phyloP scores from a whole-genome alignment of 805 yeast genomes.

The Candida morakotiae region DNA sequence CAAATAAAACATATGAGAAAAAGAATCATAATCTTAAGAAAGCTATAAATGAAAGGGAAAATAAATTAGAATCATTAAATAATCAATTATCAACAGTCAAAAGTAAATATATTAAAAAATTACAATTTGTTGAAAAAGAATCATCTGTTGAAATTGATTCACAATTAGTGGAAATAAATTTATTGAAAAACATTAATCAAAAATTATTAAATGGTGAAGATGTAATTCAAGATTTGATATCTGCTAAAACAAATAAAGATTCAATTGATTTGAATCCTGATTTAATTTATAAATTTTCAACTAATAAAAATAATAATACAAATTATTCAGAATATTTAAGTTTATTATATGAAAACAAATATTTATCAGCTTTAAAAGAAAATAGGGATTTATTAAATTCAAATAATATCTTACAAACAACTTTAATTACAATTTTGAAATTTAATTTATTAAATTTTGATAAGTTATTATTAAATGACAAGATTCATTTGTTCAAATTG shows the following conservation, averaged over 20 bases:
- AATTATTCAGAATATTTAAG: constrained; percentile 3
- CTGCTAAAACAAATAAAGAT: not conserved
- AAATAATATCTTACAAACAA: not conserved
- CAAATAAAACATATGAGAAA: not conserved
- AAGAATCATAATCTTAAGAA: not conserved
- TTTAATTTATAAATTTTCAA: constrained; percentile 1
- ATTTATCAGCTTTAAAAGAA: not conserved
- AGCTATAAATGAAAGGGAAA: not conserved
- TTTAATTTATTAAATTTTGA: constrained; percentile 4
- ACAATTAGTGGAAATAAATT: constrained; percentile 1
- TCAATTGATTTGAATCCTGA: not conserved
- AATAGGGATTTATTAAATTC: constrained; percentile 1
- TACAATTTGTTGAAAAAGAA: constrained; percentile 3
- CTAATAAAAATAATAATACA: constrained; percentile 3
- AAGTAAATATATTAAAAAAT: constrained; percentile 1
- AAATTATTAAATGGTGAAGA: constrained; percentile 1
- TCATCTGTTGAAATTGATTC: constrained; percentile 1
- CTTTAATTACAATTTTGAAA: not conserved
- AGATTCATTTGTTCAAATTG: not conserved
- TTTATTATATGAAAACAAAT: constrained; percentile 1
- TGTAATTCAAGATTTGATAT: not conserved
- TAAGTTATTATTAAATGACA: not conserved
- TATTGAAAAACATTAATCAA: constrained; percentile 1
- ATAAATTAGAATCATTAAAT: not conserved
- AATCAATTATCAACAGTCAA: constrained; percentile 1